Conservation (phyloP, 495 filamentous ascomycete genomes). For the Chlorociboria aeruginascens region DNA sequence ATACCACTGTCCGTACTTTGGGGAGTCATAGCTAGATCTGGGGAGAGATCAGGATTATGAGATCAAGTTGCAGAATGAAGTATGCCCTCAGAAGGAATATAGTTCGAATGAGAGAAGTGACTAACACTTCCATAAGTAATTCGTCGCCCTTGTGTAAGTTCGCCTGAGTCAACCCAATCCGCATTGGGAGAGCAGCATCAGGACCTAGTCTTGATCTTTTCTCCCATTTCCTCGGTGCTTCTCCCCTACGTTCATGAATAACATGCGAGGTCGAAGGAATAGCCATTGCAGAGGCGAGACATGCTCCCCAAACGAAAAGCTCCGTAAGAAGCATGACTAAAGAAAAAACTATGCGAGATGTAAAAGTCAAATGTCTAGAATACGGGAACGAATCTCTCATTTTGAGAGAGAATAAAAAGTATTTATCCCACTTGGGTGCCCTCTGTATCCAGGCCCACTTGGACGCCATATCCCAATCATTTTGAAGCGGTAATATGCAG, state of each 20-base stretch:
- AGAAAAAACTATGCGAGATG: too few species aligned
- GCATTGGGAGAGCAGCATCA: slow-evolving; percentile 27
- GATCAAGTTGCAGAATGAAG: slow-evolving; percentile 1
- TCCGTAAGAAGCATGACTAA: too few species aligned
- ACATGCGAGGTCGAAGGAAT: slow-evolving; percentile 9
- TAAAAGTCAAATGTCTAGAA: too few species aligned
- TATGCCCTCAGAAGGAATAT: slow-evolving; percentile 13
- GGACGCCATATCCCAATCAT: too few species aligned
- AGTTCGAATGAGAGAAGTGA: slow-evolving; percentile 4
- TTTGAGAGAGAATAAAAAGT: too few species aligned
- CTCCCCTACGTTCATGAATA: slow-evolving; percentile 11
- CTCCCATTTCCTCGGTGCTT: slow-evolving; percentile 4
- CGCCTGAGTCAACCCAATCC: slow-evolving; percentile 38
- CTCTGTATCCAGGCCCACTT: too few species aligned
- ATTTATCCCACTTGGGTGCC: too few species aligned
- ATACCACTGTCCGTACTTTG: not conserved
- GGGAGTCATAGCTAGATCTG: not conserved
- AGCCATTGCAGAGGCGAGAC: not conserved
- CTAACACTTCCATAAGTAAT: slow-evolving; percentile 35
- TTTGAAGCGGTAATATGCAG: too few species aligned
- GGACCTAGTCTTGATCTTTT: slow-evolving; percentile 3
- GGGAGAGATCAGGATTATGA: not conserved
- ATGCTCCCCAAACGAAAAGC: too few species aligned
- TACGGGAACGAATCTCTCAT: too few species aligned
- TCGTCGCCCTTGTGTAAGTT: slow-evolving; percentile 38